Conservation (phyloP, 257 asterid genomes). For the Fraxinus excelsior region DNA sequence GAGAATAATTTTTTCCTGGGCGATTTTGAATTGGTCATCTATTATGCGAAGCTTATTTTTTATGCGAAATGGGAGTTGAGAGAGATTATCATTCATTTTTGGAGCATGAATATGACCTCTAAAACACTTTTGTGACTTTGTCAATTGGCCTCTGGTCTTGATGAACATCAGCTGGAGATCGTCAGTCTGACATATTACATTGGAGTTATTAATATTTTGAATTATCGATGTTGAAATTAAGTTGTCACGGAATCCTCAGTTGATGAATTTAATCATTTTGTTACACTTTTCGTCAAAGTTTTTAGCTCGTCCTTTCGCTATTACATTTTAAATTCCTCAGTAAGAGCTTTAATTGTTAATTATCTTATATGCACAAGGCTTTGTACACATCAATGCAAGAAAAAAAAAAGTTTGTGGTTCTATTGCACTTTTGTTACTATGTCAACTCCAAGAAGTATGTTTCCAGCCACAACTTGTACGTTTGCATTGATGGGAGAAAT, state of each 20-base stretch:
- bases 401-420: neutral
- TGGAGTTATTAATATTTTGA: neutral
- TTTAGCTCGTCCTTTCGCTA: neutral
- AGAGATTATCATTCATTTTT: neutral
- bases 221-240: neutral
- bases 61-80: neutral
- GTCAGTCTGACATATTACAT: neutral
- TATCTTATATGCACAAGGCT: neutral
- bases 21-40: neutral
- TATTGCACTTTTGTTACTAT: no score
- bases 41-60: neutral
- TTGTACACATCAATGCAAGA: neutral
- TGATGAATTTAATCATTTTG: neutral
- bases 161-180: neutral
- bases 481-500: no score
- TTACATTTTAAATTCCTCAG: neutral
- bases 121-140: neutral
- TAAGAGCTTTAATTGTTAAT: neutral
- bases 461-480: no score
- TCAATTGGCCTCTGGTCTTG: constrained; percentile 10
- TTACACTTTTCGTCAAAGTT: constrained; percentile 5
- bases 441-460: no score
- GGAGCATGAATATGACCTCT: neutral
- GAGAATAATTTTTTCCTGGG: neutral
- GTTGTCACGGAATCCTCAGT: neutral